Percentiles rank a stretch among this genome's conserved stretches.
Conservation (phyloP, 2,329 filamentous ascomycete genomes). For the Pestalotiopsis sp. region DNA sequence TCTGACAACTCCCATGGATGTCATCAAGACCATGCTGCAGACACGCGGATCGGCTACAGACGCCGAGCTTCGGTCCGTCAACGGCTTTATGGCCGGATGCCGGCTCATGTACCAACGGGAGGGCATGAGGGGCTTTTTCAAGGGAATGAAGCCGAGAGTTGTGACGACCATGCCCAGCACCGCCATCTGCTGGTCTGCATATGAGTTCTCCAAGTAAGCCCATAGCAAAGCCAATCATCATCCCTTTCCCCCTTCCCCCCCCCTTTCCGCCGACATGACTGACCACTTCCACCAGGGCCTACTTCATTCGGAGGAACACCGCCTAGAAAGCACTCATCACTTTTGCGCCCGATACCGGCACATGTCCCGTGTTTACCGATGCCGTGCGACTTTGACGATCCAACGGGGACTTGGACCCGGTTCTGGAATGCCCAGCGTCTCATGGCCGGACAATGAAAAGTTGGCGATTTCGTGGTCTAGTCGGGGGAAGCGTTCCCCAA, state of each 20-base stretch:
- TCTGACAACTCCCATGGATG: conserved; percentile 93
- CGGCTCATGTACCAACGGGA: conserved; percentile 81
- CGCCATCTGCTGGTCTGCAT: conserved; percentile 95
- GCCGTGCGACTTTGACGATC: too few species aligned
- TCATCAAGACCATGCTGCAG: conserved; percentile 97
- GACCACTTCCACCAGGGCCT: conserved; percentile 25
- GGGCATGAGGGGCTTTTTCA: conserved; percentile 86
- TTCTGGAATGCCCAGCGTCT: too few species aligned
- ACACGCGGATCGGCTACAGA: conserved; percentile 85
- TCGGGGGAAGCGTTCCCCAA: too few species aligned
- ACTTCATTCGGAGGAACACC: conserved; percentile 35
- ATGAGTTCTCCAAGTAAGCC: conserved; percentile 69
- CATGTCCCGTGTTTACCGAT: background rate
- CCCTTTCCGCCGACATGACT: background rate
- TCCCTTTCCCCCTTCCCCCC: background rate
- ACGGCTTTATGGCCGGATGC: conserved; percentile 78
- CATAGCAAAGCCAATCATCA: background rate
- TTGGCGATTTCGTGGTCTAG: too few species aligned
- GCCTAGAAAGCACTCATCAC: conserved; percentile 2
- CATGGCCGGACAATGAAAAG: background rate
- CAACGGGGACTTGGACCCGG: background rate
- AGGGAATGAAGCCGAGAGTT: conserved; percentile 86
- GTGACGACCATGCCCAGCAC: conserved; percentile 98
- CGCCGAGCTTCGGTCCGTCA: conserved; percentile 81
- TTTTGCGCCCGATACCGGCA: conserved; percentile 8